Percentiles rank a stretch among this genome's conserved stretches.
phyloP scores from a whole-genome alignment of 345 rosid genomes.

The Brassica cretica region DNA sequence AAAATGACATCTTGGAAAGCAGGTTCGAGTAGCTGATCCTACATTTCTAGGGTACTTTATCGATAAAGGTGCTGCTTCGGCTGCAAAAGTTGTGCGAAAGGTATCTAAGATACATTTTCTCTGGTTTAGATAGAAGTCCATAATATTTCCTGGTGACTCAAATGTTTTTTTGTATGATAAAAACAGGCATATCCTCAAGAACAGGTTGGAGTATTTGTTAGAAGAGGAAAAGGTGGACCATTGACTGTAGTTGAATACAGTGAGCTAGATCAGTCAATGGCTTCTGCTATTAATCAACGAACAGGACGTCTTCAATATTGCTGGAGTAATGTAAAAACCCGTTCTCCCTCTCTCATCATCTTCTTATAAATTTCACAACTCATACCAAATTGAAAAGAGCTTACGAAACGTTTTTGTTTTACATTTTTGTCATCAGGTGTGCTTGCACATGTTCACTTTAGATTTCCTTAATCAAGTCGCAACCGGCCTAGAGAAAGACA shows the following conservation, averaged over 20 bases:
- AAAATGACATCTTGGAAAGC: slow-evolving; percentile 37
- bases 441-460: slow-evolving; percentile 95
- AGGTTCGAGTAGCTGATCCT: slow-evolving; percentile 99
- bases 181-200: slow-evolving; percentile 94
- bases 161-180: background rate
- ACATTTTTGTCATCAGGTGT: slow-evolving; percentile 55
- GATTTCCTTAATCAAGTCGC: slow-evolving; percentile 97
- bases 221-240: slow-evolving; percentile 99
- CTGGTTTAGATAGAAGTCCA: background rate
- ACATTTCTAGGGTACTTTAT: slow-evolving; percentile 94
- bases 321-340: slow-evolving; percentile 86
- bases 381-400: background rate
- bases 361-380: background rate
- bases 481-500: slow-evolving; percentile 90
- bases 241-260: slow-evolving; percentile 94
- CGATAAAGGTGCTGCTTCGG: slow-evolving; percentile 88
- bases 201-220: slow-evolving; percentile 92
- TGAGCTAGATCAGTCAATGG: slow-evolving; percentile 83
- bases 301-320: slow-evolving; percentile 97
- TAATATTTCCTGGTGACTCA: background rate
- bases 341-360: background rate
- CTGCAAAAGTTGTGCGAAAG: slow-evolving; percentile 98
- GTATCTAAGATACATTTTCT: slow-evolving; percentile 40
- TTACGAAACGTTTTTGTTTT: background rate
- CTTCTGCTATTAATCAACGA: slow-evolving; percentile 86